These are phyloP conservation scores for Emergomyces orientalis DNA, from an alignment of 2,329 filamentous ascomycete species.

Conservation along the genomic window DNA sequence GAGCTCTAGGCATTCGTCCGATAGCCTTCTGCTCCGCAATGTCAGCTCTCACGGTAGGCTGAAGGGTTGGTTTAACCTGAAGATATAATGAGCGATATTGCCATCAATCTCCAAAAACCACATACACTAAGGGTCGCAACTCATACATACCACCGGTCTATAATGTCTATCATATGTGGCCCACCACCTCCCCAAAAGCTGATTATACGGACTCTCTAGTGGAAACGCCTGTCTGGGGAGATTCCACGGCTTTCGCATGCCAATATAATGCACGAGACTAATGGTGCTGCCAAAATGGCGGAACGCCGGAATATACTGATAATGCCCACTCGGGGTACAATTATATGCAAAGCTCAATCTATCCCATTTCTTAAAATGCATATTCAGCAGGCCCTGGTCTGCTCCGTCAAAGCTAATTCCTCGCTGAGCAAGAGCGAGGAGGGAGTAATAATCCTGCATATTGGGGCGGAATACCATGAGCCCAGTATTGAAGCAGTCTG, in stretches of 20 bases:
- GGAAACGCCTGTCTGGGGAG: slow-evolving; percentile 38
- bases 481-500: slow-evolving; percentile 95
- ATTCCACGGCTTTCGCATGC: slow-evolving; percentile 80
- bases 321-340: slow-evolving; percentile 90
- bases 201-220: slow-evolving; percentile 52
- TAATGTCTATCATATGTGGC: slow-evolving; percentile 86
- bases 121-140: neutral
- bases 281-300: slow-evolving; percentile 85
- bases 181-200: slow-evolving; percentile 88
- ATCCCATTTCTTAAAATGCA: slow-evolving; percentile 82
- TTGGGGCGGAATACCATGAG: slow-evolving; percentile 86
- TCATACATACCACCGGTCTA: slow-evolving; percentile 32
- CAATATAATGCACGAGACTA: slow-evolving; percentile 90
- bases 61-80: neutral
- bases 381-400: slow-evolving; percentile 90
- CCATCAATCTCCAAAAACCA: neutral
- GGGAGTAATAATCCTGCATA: slow-evolving; percentile 75
- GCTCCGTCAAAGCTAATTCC: slow-evolving; percentile 95
- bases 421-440: slow-evolving; percentile 71
- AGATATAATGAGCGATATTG: neutral
- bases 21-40: neutral
- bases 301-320: slow-evolving; percentile 95
- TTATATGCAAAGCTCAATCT: slow-evolving; percentile 93
- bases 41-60: neutral
- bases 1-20: neutral